These are phyloP conservation scores for Thuja plicata DNA, from an alignment of 83 land plant genomes.

Conservation along the genomic window DNA sequence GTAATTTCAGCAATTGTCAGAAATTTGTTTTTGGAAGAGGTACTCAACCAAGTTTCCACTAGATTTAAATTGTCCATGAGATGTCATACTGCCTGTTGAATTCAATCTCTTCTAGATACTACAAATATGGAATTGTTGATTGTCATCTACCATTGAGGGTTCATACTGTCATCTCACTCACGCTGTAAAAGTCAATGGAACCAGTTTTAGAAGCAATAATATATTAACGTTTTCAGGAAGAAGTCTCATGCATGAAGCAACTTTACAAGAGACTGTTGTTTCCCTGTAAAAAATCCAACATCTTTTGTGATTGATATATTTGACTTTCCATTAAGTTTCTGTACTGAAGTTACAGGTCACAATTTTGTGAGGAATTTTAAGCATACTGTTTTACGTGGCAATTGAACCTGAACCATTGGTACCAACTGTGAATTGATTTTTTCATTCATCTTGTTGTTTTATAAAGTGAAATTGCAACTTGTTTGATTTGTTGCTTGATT, in stretches of 20 bases:
- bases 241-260: not conserved
- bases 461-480: not conserved
- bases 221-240: not conserved
- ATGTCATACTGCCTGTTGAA: not conserved
- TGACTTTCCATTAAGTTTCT: not conserved
- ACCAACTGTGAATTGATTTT: not conserved
- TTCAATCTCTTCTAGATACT: not conserved
- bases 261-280: not conserved
- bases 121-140: not conserved
- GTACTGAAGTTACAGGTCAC: not conserved
- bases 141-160: not conserved
- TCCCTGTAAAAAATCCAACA: not conserved
- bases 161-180: not conserved
- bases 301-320: not conserved
- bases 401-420: not conserved
- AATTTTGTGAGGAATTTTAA: not conserved
- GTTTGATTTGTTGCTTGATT: not conserved
- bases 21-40: not conserved
- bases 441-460: not conserved
- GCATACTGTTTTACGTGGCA: not conserved
- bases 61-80: not conserved
- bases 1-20: not conserved
- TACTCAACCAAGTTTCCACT: not conserved
- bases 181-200: not conserved
- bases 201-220: not conserved